A percentile compares a stretch with the other conserved stretches of the same genome.
Evolutionary conservation across 331 rosid species (phyloP).

Genomic region (Malus hybrid): DNA sequence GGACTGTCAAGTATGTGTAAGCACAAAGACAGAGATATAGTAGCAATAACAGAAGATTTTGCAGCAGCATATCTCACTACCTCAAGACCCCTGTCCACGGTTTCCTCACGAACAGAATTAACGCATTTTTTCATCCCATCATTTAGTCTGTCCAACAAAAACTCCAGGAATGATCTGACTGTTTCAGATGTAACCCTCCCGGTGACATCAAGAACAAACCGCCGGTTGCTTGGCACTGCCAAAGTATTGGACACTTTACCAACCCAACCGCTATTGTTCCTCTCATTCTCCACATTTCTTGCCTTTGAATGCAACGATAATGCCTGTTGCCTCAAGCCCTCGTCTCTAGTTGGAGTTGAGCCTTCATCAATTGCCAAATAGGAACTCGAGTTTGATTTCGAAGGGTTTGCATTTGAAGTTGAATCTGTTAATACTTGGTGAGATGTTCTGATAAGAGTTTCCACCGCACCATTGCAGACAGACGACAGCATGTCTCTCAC

Average conservation of each 20-base stretch:
- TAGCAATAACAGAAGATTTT: conserved; percentile 44
- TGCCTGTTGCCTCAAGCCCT: conserved; percentile 16
- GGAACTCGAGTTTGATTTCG: conserved; percentile 16
- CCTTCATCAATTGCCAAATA: conserved; percentile 25
- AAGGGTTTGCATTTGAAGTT: conserved; percentile 1
- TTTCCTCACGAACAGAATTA: conserved; percentile 38
- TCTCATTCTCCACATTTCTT: conserved; percentile 9
- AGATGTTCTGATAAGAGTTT: conserved; percentile 65
- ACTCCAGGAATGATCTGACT: conserved; percentile 58
- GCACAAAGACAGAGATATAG: conserved; percentile 58
- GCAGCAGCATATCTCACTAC: conserved; percentile 48
- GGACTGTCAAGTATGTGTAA: conserved; percentile 44
- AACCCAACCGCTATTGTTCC: conserved; percentile 44
- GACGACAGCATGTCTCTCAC: conserved; percentile 55
- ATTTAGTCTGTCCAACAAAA: conserved; percentile 40
- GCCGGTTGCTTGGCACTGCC: conserved; percentile 66
- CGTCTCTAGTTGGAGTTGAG: background rate
- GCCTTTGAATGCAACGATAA: conserved; percentile 9
- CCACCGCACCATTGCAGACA: conserved; percentile 66
- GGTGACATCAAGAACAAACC: conserved; percentile 58
- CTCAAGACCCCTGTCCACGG: conserved; percentile 34
- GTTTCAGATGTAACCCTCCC: conserved; percentile 82
- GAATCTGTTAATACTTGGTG: conserved; percentile 53
- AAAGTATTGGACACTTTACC: conserved; percentile 46
- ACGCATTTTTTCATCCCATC: conserved; percentile 31